Evolutionary conservation across 1,284 basidiomycete genomes (phyloP).

Genomic region (Cryptococcus wingfieldii): DNA sequence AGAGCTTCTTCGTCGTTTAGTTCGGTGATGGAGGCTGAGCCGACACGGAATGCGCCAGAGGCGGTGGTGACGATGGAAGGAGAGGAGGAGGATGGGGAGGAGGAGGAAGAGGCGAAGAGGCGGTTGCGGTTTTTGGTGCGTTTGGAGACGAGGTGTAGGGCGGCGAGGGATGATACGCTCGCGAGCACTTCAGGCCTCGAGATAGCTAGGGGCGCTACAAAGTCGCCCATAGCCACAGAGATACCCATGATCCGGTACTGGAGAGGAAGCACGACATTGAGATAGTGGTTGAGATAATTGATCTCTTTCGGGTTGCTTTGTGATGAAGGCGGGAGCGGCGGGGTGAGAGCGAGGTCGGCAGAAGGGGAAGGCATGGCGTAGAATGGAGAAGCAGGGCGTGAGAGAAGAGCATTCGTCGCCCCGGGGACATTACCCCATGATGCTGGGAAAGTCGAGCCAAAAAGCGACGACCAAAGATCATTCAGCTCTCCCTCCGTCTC

Average conservation of each 20-base stretch:
- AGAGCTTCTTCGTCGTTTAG: conserved; percentile 15
- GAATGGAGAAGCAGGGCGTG: conserved; percentile 2
- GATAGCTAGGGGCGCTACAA: conserved; percentile 23
- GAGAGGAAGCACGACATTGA: conserved; percentile 28
- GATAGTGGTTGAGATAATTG: conserved; percentile 30
- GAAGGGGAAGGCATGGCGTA: not conserved
- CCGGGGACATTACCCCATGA: conserved; percentile 1
- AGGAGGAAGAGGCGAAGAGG: not conserved
- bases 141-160: conserved; percentile 24
- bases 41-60: not conserved
- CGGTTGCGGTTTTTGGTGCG: conserved; percentile 9
- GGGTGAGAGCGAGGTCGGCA: not conserved
- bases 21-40: not conserved
- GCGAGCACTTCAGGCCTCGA: conserved; percentile 17
- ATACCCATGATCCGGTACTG: conserved; percentile 22
- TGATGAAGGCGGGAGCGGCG: not conserved
- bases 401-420: not conserved
- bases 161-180: conserved; percentile 19
- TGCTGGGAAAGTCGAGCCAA: not conserved
- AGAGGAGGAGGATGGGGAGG: conserved; percentile 2
- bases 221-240: conserved; percentile 13
- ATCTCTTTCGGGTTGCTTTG: conserved; percentile 1
- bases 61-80: conserved; percentile 1
- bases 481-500: not conserved
- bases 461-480: conserved; percentile 1